Base-by-base conservation (phyloP, 129 eudicot species). In the Centaurea solstitialis region DNA sequence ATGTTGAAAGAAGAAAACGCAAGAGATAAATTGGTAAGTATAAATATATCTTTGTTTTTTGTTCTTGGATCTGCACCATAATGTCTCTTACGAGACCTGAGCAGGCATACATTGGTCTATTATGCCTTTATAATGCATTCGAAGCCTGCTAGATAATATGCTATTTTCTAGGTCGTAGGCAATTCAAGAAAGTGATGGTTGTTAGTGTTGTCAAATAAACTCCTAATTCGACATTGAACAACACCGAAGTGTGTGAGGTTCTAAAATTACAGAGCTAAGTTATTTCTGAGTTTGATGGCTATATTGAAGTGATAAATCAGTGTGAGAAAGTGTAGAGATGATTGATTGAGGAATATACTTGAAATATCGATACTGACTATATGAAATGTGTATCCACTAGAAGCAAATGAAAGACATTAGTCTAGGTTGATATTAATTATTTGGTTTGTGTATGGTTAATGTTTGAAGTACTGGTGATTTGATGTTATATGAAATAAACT, bases 1-100 rank as follows among this genome's bases (percentile, higher is more conserved):
- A 93, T 94, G 53, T 84, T 94, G 76, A 94, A 92, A 78, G 94
- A 88, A 39, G 91, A 86, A 39, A 85, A 21, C 45, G 79, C 73
- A 21, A 80, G 74, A 39, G 79, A 90, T 57, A 87, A 88, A 78
- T 59, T 45, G 91, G 97, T 90, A 87, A 86, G 64, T 71, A 61
- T 59, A 35, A 0, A 24, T 10, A 37, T 28, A 9, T 75, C 75
- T 33, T 39, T 65, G 35, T 5, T 40, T 37, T 22, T 47, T 43
- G 18, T 71, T 65, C 33, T 66, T 57, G 18, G 22, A 10, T n/a
- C n/a, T n/a, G n/a, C n/a, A n/a, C n/a, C n/a, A n/a, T n/a, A n/a
- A n/a, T n/a, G n/a, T n/a, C n/a, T n/a, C n/a, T n/a, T n/a, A n/a
- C n/a, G n/a, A n/a, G n/a, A n/a, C n/a, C n/a, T n/a, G n/a, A n/a